Percentiles rank a stretch among this genome's conserved stretches.
phyloP scores from a whole-genome alignment of 2,329 filamentous ascomycete genomes.

The Aspergillus cejpii region DNA sequence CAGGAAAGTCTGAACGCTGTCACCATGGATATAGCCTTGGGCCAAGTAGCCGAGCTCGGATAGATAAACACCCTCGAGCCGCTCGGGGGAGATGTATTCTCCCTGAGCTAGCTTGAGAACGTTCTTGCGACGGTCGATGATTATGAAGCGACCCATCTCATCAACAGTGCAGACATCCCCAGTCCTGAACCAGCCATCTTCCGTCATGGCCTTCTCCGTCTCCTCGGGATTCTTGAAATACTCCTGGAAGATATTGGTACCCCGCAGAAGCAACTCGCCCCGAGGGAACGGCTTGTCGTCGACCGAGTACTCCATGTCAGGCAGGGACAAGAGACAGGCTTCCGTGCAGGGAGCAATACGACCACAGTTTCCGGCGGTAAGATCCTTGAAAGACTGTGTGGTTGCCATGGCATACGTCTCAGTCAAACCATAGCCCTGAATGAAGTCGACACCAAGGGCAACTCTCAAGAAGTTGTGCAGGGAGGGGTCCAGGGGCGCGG shows the following conservation, averaged over 20 bases:
- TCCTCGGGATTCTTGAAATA: constrained; percentile 90
- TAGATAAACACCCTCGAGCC: constrained; percentile 90
- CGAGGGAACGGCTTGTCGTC: constrained; percentile 84
- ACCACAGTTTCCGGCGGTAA: constrained; percentile 74
- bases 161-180: constrained; percentile 88
- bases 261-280: constrained; percentile 79
- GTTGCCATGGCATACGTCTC: constrained; percentile 78
- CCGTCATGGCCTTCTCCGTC: constrained; percentile 71
- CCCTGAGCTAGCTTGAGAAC: constrained; percentile 97
- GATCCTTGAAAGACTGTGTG: constrained; percentile 64
- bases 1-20: constrained; percentile 70
- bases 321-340: constrained; percentile 74
- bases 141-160: constrained; percentile 75
- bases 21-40: constrained; percentile 85
- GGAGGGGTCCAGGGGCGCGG: constrained; percentile 80
- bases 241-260: constrained; percentile 70
- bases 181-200: constrained; percentile 94
- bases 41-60: constrained; percentile 71
- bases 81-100: constrained; percentile 96
- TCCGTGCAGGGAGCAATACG: constrained; percentile 62
- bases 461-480: constrained; percentile 85
- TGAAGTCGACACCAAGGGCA: constrained; percentile 69
- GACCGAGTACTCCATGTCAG: constrained; percentile 87
- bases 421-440: constrained; percentile 88
- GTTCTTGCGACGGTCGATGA: constrained; percentile 97